Conservation (phyloP, 805 yeast genomes). For the Wickerhamomyces bovis region DNA sequence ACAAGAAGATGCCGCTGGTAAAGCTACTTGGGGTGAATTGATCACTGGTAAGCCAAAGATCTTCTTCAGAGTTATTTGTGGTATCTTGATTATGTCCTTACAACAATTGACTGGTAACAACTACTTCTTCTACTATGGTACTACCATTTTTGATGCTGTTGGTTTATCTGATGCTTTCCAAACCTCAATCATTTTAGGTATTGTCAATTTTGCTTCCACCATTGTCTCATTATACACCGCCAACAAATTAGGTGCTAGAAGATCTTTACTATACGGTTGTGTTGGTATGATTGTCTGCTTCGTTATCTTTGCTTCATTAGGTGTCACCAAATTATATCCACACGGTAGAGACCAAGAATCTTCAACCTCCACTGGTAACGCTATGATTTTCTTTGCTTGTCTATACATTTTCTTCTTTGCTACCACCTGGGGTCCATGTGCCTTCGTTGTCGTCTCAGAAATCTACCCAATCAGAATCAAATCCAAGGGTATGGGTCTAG, state of each 20-base stretch:
- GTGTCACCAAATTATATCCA: conserved; percentile 42
- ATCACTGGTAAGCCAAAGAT: conserved; percentile 64
- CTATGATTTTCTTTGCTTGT: conserved; percentile 66
- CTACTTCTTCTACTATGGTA: conserved; percentile 64
- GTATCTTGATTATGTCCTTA: conserved; percentile 51
- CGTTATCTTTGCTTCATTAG: conserved; percentile 51
- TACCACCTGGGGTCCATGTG: conserved; percentile 69
- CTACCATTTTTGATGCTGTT: conserved; percentile 54
- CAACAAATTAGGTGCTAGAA: conserved; percentile 50
- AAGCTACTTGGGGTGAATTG: conserved; percentile 60
- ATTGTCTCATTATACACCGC: conserved; percentile 43
- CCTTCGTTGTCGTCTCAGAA: conserved; percentile 60
- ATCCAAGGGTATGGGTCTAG: conserved; percentile 49
- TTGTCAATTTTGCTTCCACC: conserved; percentile 55
- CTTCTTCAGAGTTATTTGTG: conserved; percentile 38
- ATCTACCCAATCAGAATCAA: conserved; percentile 69
- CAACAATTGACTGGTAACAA: conserved; percentile 67
- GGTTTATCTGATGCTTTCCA: conserved; percentile 53
- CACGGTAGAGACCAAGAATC: conserved; percentile 41
- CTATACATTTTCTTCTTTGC: conserved; percentile 68
- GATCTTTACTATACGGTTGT: conserved; percentile 43
- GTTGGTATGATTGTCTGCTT: conserved; percentile 41
- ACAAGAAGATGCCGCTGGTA: conserved; percentile 54
- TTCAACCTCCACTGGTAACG: conserved; percentile 54
- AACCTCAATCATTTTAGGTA: conserved; percentile 53